Evolutionary conservation across 345 rosid genomes (phyloP), one percentile per base, ranked within the genome.

Genomic region (Gossypium ekmanianum): DNA sequence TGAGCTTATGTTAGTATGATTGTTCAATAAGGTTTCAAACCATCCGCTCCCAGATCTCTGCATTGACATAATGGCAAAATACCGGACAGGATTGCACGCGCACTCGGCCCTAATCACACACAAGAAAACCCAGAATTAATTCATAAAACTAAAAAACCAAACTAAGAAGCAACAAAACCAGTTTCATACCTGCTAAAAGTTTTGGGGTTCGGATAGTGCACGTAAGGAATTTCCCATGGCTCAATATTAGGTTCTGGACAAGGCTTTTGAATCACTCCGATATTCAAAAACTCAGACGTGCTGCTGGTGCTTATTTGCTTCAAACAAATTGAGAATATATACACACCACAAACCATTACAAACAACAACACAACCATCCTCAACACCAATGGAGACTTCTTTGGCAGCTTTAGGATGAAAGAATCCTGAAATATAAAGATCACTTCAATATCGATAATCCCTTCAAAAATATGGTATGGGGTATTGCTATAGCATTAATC

Each of bases 21-120:
- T 93, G 75, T 96, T 96, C 54, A 96, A 84, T 74, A 96, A 81
- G 3, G 97, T 96, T 87, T 96, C 99, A 79, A 93, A 96, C 99
- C 99, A 96, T 68, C 99, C 99, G 66, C 99, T 96, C 77, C 99
- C 99, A 14, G 97, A 96, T 79, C 99, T 92, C 91, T 96, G 99
- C 99, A 96, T 96, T 17, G 97, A 96, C 68, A 96, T 81, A 83
- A 96, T 93, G 24, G 99, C 97, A 74, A 96, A 96, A 84, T 92
- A 81, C 85, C 94, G 87, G 61, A 96, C 98, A 9, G 98, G 98
- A 88, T 81, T 81, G 91, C 99, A 93, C 0, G 79, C 71, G 83
- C 97, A 96, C 79, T 96, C 98, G 67, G 79, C 94, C 94, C 99
- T 96, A 76, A 74, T n/a, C 63, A 75, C 59, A 47, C 67, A 81